Base-by-base conservation (phyloP, 768 basidiomycete species). In the Fomitopsis serialis region DNA sequence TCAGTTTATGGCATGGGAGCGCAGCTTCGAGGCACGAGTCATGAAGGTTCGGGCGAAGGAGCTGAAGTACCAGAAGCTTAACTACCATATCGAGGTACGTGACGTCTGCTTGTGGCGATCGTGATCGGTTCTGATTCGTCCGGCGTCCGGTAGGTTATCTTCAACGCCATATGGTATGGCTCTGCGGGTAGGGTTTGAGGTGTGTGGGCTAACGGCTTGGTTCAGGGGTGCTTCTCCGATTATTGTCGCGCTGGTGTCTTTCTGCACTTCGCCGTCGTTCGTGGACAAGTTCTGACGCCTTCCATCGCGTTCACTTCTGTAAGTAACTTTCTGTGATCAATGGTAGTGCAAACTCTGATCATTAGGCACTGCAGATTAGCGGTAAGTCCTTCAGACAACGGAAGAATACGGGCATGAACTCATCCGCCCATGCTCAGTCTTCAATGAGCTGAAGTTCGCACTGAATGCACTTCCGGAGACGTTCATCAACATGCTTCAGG, bases 1-100 rank as follows among this genome's bases (percentile, higher is more conserved):
- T 19, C 4, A 87, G 84, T 97, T 95, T 69, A 95, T 96, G 92
- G 93, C 92, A 15, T 86, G 84, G 93, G 93, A 97, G 67, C 83
- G 93, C 23, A 91, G 82, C 64, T 95, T 95, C 60, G 93, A 96
- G 69, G 74, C 76, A 22, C 78, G 77, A 10, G 84, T 94, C 0
- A 66, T 87, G 50, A 81, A 78, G 48, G 74, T 96, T 54, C 80
- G 93, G 23, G 82, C 83, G 42, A 85, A 82, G 58, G 93, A 97
- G 67, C 74, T 97, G 22, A 84, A 83, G 61, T 92, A 82, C 67
- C 92, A 94, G 63, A 84, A 81, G 60, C 68, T 91, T 45, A 97
- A 92, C 68, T 98, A 94, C 68, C 80, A 78, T 42, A 89, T 96
- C 49, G 94, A 96, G 72, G 83, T 85, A 45, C 37, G 65, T 42